A percentile compares a stretch with the other conserved stretches of the same genome.
phyloP scores from a whole-genome alignment of 805 yeast genomes.

The Suhomyces kilbournensis region DNA sequence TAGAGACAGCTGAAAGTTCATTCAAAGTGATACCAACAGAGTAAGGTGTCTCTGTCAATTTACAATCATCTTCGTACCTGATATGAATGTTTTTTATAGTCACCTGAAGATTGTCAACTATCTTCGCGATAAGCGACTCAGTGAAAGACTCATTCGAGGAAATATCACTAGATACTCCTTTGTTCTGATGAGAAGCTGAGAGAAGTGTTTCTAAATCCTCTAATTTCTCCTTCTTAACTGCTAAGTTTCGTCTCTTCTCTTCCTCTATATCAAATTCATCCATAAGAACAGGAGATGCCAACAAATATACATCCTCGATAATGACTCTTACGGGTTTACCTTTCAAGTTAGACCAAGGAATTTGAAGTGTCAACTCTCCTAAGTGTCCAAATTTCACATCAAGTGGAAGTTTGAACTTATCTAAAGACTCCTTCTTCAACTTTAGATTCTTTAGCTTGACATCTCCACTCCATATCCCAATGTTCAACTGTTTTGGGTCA shows the following conservation, averaged over 20 bases:
- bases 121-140: slow-evolving; percentile 81
- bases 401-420: slow-evolving; percentile 78
- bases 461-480: slow-evolving; percentile 98
- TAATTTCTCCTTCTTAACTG: slow-evolving; percentile 63
- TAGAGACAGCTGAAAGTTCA: slow-evolving; percentile 88
- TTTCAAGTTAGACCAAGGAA: slow-evolving; percentile 95
- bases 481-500: slow-evolving; percentile 90
- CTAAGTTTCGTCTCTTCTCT: slow-evolving; percentile 56
- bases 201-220: slow-evolving; percentile 65
- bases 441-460: slow-evolving; percentile 77
- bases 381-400: slow-evolving; percentile 86
- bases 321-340: slow-evolving; percentile 86
- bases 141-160: slow-evolving; percentile 76
- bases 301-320: slow-evolving; percentile 80
- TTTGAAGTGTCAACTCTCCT: slow-evolving; percentile 84
- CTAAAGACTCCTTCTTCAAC: slow-evolving; percentile 84
- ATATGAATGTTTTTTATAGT: slow-evolving; percentile 89
- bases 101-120: slow-evolving; percentile 88
- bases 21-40: slow-evolving; percentile 78
- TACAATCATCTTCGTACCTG: slow-evolving; percentile 79
- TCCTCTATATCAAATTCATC: slow-evolving; percentile 55
- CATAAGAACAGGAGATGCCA: slow-evolving; percentile 72
- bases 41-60: slow-evolving; percentile 72
- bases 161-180: slow-evolving; percentile 28
- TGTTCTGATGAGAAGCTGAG: slow-evolving; percentile 37